A percentile compares a stretch with the other conserved stretches of the same genome.
These are phyloP conservation scores for Boletus tomentosulus DNA, from an alignment of 768 basidiomycete genomes.

Conservation along the genomic window DNA sequence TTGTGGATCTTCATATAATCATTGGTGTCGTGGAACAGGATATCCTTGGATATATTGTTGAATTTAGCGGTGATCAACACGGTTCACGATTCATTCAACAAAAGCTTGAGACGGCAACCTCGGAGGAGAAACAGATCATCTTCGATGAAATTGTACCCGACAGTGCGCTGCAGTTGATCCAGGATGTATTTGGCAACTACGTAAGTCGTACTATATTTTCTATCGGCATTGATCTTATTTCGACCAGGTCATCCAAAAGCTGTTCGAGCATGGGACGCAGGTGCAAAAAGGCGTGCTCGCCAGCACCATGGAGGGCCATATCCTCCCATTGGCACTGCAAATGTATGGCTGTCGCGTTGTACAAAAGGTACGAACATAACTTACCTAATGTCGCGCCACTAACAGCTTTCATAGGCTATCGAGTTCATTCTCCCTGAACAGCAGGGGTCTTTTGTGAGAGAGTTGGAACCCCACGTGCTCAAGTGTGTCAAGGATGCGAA, in stretches of 20 bases:
- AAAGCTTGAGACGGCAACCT: slow-evolving; percentile 70
- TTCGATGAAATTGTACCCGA: slow-evolving; percentile 86
- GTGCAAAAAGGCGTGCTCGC: slow-evolving; percentile 69
- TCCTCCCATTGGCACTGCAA: slow-evolving; percentile 74
- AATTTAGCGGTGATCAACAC: slow-evolving; percentile 92
- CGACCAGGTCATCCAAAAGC: slow-evolving; percentile 82
- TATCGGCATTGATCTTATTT: slow-evolving; percentile 5
- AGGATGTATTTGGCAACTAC: slow-evolving; percentile 96
- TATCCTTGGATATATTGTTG: slow-evolving; percentile 77
- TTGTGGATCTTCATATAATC: not conserved
- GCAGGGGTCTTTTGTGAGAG: slow-evolving; percentile 68
- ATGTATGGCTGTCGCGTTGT: slow-evolving; percentile 97
- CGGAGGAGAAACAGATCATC: slow-evolving; percentile 72
- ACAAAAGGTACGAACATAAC: slow-evolving; percentile 61
- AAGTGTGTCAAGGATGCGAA: slow-evolving; percentile 88
- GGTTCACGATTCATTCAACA: slow-evolving; percentile 98
- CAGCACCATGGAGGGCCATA: slow-evolving; percentile 70
- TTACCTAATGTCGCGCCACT: not conserved
- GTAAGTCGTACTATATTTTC: slow-evolving; percentile 39
- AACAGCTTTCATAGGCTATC: slow-evolving; percentile 55
- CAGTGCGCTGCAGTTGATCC: slow-evolving; percentile 71
- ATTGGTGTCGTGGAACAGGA: slow-evolving; percentile 49
- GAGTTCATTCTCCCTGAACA: slow-evolving; percentile 78
- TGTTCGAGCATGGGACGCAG: slow-evolving; percentile 83
- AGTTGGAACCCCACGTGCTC: slow-evolving; percentile 76